Percentiles rank a stretch among this genome's conserved stretches.
Evolutionary conservation across 768 basidiomycete genomes (phyloP).

Genomic region (Leccinum subtestaceum): DNA sequence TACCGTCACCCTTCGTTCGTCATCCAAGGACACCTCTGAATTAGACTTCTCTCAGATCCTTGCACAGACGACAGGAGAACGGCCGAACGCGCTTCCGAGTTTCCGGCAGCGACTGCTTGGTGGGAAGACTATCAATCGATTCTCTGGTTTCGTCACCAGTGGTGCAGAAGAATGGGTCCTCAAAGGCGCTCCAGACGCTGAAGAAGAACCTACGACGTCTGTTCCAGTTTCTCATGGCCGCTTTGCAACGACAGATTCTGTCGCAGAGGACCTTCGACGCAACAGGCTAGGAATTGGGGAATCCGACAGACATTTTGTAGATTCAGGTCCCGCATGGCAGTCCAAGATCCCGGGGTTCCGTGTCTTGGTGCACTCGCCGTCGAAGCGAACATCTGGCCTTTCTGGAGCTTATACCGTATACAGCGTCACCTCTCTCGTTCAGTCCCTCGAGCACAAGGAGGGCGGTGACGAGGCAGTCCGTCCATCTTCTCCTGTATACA

Average conservation of each 20-base stretch:
- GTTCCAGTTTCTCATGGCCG: constrained; percentile 25
- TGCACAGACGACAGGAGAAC: constrained; percentile 72
- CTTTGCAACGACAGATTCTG: constrained; percentile 31
- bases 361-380: constrained; percentile 76
- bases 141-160: constrained; percentile 82
- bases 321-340: constrained; percentile 70
- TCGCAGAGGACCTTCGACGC: constrained; percentile 42
- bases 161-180: constrained; percentile 83
- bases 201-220: constrained; percentile 29
- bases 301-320: constrained; percentile 69
- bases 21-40: constrained; percentile 25
- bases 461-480: constrained; percentile 19
- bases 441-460: constrained; percentile 16
- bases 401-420: constrained; percentile 76
- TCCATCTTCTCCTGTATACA: constrained; percentile 43
- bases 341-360: constrained; percentile 69
- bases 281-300: constrained; percentile 47
- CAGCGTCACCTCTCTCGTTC: constrained; percentile 57
- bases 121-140: constrained; percentile 79
- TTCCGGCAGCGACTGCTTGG: constrained; percentile 70
- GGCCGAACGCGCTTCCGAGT: constrained; percentile 55
- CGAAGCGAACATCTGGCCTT: constrained; percentile 64
- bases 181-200: constrained; percentile 47
- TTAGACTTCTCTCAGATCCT: constrained; percentile 42
- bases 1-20: constrained; percentile 50